Evolutionary conservation across 1,139 yeast species (phyloP), one percentile per base, ranked within the genome.

Genomic region (Lizanozyma gosingica): DNA sequence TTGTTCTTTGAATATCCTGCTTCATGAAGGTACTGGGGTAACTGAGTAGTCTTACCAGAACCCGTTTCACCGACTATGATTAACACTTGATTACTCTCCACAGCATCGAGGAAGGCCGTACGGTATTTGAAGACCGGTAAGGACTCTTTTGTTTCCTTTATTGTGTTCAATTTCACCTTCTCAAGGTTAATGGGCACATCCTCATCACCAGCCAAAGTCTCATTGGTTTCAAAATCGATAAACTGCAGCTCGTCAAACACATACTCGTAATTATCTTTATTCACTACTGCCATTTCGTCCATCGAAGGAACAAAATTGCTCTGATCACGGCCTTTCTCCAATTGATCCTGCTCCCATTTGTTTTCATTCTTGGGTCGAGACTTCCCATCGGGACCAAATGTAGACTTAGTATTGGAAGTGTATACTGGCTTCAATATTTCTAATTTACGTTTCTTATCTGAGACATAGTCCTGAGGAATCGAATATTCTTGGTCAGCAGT

Each of bases 41-140:
- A 63, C 59, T 92, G 97, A 0, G 98, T 92, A 0, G 98, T 92
- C 53, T 92, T 92, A 51, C 98, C 98, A 0, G 97, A 88, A 37
- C 98, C 98, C 0, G 98, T 92, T 56, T 92, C 97, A 44, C 98
- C 98, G 33, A 92, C 96, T 37, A 92, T 83, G 35, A 92, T 83
- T 34, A 90, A 56, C 32, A 90, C 83, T 54, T 87, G 95, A 51
- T 84, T 76, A 14, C 73, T 61, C 16, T 59, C 55, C 2, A 92
- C 71, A 0, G 87, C 78, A 0, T 72, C 68, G n/a, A 92, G 58
- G 22, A 92, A 71, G 39, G 76, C 70, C 2, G 73, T 65, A 41
- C 87, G 67, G 61, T 77, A 83, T 40, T 71, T 63, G 52, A 66
- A 86, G 1, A 90, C 95, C 0, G 98, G 98, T 17, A 92, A 63